These are phyloP conservation scores for Mycena chlorophos DNA, from an alignment of 768 basidiomycete genomes.

Conservation along the genomic window DNA sequence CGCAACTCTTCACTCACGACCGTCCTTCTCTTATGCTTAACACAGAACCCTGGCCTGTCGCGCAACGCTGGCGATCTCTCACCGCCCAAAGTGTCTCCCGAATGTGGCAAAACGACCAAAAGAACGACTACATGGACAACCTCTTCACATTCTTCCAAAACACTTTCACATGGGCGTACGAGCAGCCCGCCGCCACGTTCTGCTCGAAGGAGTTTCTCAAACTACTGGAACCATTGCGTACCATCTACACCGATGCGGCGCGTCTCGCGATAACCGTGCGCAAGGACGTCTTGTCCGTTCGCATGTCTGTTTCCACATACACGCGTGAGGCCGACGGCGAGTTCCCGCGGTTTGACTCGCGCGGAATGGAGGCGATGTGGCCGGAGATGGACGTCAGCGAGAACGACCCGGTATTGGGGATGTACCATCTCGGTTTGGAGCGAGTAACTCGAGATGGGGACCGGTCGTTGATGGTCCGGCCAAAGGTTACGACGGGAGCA, in stretches of 20 bases:
- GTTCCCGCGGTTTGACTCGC: conserved; percentile 5
- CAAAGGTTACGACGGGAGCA: conserved; percentile 19
- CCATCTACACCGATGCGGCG: conserved; percentile 11
- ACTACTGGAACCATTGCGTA: not conserved
- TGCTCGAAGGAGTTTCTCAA: not conserved
- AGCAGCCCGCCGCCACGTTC: conserved; percentile 12
- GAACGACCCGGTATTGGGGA: conserved; percentile 17
- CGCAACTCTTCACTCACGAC: not conserved
- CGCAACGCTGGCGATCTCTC: conserved; percentile 21
- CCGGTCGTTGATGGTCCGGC: conserved; percentile 2
- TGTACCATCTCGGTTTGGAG: conserved; percentile 17
- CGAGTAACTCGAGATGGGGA: conserved; percentile 1
- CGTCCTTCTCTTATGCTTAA: not conserved
- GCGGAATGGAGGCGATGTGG: conserved; percentile 6
- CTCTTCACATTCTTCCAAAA: not conserved
- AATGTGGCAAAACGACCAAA: not conserved
- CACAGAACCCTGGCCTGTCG: conserved; percentile 19
- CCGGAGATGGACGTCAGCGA: conserved; percentile 16
- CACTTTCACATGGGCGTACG: conserved; percentile 12
- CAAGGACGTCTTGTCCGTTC: conserved; percentile 21
- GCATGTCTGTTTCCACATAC: conserved; percentile 14
- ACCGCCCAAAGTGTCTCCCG: not conserved
- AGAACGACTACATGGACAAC: not conserved
- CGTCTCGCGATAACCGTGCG: conserved; percentile 14
- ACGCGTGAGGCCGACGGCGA: not conserved